Evolutionary conservation across 352 stramenopile species (phyloP), one percentile per base, ranked within the genome.

Genomic region (Phytophthora hibernalis): DNA sequence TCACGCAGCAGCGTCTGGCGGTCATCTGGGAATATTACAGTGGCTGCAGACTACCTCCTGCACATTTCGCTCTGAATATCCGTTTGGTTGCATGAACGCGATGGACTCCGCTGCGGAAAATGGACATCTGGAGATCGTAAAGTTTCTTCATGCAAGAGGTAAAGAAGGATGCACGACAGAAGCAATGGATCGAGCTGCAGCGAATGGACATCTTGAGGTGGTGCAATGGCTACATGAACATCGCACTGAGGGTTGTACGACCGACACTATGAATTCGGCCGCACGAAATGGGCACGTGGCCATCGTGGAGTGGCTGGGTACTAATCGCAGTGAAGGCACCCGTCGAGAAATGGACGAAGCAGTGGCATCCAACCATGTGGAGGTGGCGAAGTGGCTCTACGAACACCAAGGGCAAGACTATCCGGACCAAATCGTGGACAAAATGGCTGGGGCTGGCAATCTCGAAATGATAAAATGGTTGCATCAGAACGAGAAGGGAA

Each of bases 391-490:
- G n/a, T 44, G 37, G 37, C 37, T 43, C 16, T 21, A 44, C 37
- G 37, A 44, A 11, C 16, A 44, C 37, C 3, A 44, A 1, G 37
- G 15, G 16, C 37, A 44, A 44, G 37, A 44, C 3, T 44, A 21
- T 18, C 37, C 37, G 11, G 37, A 22, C 18, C 1, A 20, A 44
- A 44, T 20, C 22, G 37, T 44, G 13, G 37, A 44, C 37, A 18
- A 44, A 44, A 8, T 44, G 15, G 37, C 37, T 20, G 37, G 15
- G 16, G 37, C 16, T 44, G 37, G 37, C 13, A 44, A 44, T 33
- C 48, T 59, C 20, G 48, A 65, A 31, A 31, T 59, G 18, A 16
- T 66, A 10, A 22, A 7, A 26, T 61, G 40, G 40, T 18, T 61
- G 11, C 40, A 66, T 47, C 13, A 0, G 3, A 42, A 49, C n/a